Evolutionary conservation across 148 eudicot species (phyloP).

Genomic region (Persicaria tinctoria): DNA sequence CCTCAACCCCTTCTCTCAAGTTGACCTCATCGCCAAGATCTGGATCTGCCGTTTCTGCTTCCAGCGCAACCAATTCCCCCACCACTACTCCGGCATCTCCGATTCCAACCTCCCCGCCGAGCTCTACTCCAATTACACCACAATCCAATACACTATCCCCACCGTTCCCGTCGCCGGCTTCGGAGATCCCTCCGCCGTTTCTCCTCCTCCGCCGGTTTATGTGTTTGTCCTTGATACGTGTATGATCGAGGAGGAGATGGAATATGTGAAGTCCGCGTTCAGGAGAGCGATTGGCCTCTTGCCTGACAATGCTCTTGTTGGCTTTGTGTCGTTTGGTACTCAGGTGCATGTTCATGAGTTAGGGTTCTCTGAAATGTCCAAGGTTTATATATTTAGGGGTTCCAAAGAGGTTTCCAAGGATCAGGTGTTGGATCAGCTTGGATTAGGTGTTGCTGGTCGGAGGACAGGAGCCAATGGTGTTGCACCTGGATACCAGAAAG

Average conservation of each 20-base stretch:
- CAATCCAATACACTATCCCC: conserved; percentile 40
- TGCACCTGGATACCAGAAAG: conserved; percentile 21
- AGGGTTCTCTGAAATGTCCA: conserved; percentile 72
- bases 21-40: conserved; percentile 60
- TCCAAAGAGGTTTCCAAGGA: conserved; percentile 64
- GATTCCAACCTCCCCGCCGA: conserved; percentile 79
- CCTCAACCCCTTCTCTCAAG: conserved; percentile 59
- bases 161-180: conserved; percentile 5
- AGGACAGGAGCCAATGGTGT: conserved; percentile 30
- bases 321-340: conserved; percentile 73
- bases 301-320: conserved; percentile 72
- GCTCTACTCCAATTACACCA: conserved; percentile 63
- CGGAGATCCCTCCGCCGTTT: not conserved
- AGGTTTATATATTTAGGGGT: conserved; percentile 84
- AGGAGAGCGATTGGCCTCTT: conserved; percentile 52
- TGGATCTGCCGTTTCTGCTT: conserved; percentile 92
- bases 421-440: conserved; percentile 88
- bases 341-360: conserved; percentile 94
- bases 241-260: conserved; percentile 80
- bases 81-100: conserved; percentile 52
- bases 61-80: conserved; percentile 83
- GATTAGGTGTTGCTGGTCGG: conserved; percentile 33
- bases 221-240: conserved; percentile 74
- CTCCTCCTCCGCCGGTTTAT: conserved; percentile 29
- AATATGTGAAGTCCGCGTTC: conserved; percentile 62